Evolutionary conservation across 345 rosid genomes (phyloP).

Genomic region (Lumnitzera littorea): DNA sequence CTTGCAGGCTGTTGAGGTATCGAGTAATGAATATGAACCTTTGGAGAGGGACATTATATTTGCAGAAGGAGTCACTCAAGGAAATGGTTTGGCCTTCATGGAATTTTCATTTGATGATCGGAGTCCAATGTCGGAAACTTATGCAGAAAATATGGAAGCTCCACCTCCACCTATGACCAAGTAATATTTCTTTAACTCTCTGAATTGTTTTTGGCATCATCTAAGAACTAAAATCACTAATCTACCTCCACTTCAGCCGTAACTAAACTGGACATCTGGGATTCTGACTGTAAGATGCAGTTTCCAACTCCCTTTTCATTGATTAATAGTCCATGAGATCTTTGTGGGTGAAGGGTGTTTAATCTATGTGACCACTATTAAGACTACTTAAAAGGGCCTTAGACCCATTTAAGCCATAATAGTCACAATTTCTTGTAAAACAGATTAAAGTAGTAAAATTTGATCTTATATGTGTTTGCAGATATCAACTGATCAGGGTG

Average conservation of each 20-base stretch:
- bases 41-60: conserved; percentile 81
- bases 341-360: too few species aligned
- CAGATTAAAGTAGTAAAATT: too few species aligned
- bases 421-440: too few species aligned
- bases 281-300: too few species aligned
- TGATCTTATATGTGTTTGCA: conserved; percentile 14
- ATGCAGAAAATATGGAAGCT: conserved; percentile 62
- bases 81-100: conserved; percentile 92
- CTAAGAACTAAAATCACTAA: background rate
- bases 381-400: too few species aligned
- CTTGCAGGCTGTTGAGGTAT: conserved; percentile 90
- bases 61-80: conserved; percentile 96
- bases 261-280: too few species aligned
- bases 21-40: conserved; percentile 96
- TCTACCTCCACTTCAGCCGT: background rate
- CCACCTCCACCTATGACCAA: conserved; percentile 52
- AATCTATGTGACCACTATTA: too few species aligned
- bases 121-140: conserved; percentile 86
- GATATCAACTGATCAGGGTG: conserved; percentile 90
- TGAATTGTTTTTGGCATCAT: background rate
- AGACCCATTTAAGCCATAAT: too few species aligned
- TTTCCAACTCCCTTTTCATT: too few species aligned
- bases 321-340: too few species aligned
- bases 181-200: conserved; percentile 21
- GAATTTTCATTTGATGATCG: conserved; percentile 86